These are phyloP conservation scores for Lablab purpureus DNA, from an alignment of 306 rosid genomes.

Conservation along the genomic window DNA sequence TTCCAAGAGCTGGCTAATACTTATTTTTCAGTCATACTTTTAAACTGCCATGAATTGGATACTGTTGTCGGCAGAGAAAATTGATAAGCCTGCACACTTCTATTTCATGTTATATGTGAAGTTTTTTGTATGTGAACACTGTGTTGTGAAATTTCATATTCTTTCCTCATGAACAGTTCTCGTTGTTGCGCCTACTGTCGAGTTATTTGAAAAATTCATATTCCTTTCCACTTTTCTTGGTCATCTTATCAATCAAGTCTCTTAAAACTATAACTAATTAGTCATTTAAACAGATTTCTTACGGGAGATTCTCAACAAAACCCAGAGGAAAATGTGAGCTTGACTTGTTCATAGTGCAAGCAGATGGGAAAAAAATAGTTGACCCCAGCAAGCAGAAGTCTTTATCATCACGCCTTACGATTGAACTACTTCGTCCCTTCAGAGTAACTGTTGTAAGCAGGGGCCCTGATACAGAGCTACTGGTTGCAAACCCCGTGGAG, in stretches of 20 bases:
- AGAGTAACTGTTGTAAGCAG: conserved; percentile 78
- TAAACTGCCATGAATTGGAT: conserved; percentile 5
- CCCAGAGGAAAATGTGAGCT: conserved; percentile 74
- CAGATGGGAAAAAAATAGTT: conserved; percentile 87
- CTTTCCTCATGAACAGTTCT: background rate
- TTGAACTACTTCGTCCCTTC: conserved; percentile 80
- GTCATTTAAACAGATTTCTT: conserved; percentile 75
- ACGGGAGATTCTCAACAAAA: conserved; percentile 78
- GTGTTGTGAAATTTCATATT: conserved; percentile 4
- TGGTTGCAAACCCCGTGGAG: conserved; percentile 94
- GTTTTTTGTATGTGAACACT: background rate
- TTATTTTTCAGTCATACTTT: background rate
- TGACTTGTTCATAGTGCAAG: conserved; percentile 92
- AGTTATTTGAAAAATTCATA: background rate
- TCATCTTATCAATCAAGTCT: conserved; percentile 4
- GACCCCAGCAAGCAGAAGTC: conserved; percentile 79
- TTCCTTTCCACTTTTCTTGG: background rate
- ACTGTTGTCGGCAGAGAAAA: background rate
- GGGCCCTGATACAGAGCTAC: conserved; percentile 88
- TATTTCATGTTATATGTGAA: background rate
- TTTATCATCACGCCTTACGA: conserved; percentile 69
- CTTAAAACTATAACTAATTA: conserved; percentile 35
- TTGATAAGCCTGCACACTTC: background rate
- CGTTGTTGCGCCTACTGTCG: background rate
- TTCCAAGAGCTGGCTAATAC: background rate